Percentiles rank a stretch among this genome's conserved stretches.
These are phyloP conservation scores for Oidium heveae DNA, from an alignment of 2,329 filamentous ascomycete genomes.

Conservation along the genomic window DNA sequence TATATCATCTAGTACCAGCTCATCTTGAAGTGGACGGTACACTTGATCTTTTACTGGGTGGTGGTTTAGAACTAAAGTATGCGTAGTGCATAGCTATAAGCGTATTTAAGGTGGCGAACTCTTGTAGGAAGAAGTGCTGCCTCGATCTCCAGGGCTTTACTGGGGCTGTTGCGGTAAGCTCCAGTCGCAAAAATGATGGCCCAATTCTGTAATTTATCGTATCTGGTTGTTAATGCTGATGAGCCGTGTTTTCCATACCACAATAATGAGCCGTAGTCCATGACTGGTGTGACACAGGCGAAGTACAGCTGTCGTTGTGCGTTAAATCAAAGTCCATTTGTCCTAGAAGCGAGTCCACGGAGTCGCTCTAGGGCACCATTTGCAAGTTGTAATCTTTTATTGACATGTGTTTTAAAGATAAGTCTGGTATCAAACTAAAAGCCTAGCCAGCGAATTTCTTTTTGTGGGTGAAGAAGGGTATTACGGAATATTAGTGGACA, in stretches of 20 bases:
- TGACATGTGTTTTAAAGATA: not conserved
- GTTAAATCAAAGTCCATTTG: too few species aligned
- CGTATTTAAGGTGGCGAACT: not conserved
- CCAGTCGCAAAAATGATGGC: too few species aligned
- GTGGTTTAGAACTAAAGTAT: not conserved
- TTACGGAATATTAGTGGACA: too few species aligned
- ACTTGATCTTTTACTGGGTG: not conserved
- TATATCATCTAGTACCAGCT: too few species aligned
- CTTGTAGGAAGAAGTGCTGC: not conserved
- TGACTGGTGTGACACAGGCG: not conserved
- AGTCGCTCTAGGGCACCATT: not conserved
- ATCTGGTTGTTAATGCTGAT: too few species aligned
- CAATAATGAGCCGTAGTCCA: not conserved
- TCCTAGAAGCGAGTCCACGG: too few species aligned
- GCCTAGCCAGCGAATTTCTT: not conserved
- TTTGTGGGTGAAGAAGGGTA: too few species aligned
- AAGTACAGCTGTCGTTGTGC: not conserved
- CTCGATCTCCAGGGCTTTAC: not conserved
- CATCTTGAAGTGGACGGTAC: too few species aligned
- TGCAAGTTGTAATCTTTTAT: not conserved
- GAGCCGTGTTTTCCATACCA: not conserved
- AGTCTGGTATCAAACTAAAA: not conserved
- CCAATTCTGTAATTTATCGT: too few species aligned
- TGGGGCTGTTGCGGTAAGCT: not conserved
- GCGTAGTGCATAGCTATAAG: not conserved